A percentile compares a stretch with the other conserved stretches of the same genome.
phyloP scores from a whole-genome alignment of 2,329 filamentous ascomycete species.

The Ceratocystis albifundus region DNA sequence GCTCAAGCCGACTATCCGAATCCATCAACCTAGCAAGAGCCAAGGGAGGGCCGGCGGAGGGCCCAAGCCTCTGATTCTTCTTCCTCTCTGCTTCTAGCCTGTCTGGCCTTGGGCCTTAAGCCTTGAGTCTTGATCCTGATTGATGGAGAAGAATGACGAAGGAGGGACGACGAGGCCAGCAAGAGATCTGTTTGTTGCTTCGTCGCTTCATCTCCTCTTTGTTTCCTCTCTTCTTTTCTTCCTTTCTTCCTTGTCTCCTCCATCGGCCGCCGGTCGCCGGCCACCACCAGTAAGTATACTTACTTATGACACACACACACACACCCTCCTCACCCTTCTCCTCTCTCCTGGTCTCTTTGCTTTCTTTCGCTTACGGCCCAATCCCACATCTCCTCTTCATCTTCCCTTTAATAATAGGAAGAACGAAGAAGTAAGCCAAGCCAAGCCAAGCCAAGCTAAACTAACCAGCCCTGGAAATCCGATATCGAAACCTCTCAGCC shows the following conservation, averaged over 20 bases:
- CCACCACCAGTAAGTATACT: not conserved
- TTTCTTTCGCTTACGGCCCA: too few relatives aligned
- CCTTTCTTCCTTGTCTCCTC: not conserved
- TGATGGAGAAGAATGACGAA: not conserved
- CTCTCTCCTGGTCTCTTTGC: too few relatives aligned
- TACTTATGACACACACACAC: conserved; percentile 1
- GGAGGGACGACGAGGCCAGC: not conserved
- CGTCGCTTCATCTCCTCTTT: not conserved
- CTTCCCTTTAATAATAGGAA: not conserved
- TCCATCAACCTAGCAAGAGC: not conserved
- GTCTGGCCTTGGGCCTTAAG: not conserved
- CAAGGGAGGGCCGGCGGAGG: not conserved
- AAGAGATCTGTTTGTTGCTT: not conserved
- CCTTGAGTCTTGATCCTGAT: too few relatives aligned
- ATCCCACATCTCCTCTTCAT: too few relatives aligned
- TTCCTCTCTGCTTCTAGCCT: not conserved
- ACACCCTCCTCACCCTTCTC: too few relatives aligned
- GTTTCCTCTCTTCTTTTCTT: not conserved
- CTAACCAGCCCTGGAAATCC: not conserved
- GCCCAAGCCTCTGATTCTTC: not conserved
- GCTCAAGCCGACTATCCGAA: not conserved
- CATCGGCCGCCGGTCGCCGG: not conserved
- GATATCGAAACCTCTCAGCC: not conserved
- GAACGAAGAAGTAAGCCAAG: not conserved
- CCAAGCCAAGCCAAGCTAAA: not conserved